Percentiles rank a stretch among this genome's conserved stretches.
Evolutionary conservation across 1,284 basidiomycete genomes (phyloP).

Genomic region (Xanthoconium separans): DNA sequence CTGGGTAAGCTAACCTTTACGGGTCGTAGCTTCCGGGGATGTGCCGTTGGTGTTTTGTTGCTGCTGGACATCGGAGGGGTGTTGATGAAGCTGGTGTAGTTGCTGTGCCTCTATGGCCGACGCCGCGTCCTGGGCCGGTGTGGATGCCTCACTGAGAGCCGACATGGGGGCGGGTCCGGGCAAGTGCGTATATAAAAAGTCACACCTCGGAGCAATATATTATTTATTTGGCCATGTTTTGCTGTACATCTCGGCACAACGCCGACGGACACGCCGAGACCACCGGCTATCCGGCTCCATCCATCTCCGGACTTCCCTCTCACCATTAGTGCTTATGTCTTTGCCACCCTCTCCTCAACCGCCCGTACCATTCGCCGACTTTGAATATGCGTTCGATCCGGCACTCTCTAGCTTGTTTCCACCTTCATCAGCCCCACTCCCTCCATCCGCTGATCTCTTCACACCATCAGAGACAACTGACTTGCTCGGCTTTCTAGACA

Average conservation of each 20-base stretch:
- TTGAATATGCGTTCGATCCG: constrained; percentile 64
- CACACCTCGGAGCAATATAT: constrained; percentile 11
- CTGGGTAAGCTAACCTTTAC: constrained; percentile 31
- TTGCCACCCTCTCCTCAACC: constrained; percentile 38
- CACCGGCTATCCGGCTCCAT: constrained; percentile 24
- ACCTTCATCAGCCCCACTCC: constrained; percentile 51
- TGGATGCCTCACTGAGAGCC: constrained; percentile 63
- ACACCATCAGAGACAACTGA: constrained; percentile 69
- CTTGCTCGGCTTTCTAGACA: constrained; percentile 74
- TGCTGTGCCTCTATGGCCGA: constrained; percentile 56
- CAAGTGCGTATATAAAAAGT: too few species aligned
- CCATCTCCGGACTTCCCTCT: constrained; percentile 10
- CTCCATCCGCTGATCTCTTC: constrained; percentile 72
- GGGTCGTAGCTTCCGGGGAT: constrained; percentile 22
- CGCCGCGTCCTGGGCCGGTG: constrained; percentile 59
- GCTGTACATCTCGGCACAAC: constrained; percentile 10
- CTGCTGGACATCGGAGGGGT: constrained; percentile 34
- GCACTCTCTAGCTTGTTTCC: constrained; percentile 53
- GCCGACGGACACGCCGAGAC: constrained; percentile 10
- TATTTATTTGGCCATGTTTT: constrained; percentile 26
- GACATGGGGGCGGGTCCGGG: constrained; percentile 52
- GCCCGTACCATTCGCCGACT: constrained; percentile 57
- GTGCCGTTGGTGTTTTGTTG: constrained; percentile 39
- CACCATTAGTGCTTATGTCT: constrained; percentile 30
- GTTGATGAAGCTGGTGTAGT: constrained; percentile 55